A percentile compares a stretch with the other conserved stretches of the same genome.
These are phyloP conservation scores for Astrothelium macrocarpum DNA, from an alignment of 495 filamentous ascomycete species.

Conservation along the genomic window DNA sequence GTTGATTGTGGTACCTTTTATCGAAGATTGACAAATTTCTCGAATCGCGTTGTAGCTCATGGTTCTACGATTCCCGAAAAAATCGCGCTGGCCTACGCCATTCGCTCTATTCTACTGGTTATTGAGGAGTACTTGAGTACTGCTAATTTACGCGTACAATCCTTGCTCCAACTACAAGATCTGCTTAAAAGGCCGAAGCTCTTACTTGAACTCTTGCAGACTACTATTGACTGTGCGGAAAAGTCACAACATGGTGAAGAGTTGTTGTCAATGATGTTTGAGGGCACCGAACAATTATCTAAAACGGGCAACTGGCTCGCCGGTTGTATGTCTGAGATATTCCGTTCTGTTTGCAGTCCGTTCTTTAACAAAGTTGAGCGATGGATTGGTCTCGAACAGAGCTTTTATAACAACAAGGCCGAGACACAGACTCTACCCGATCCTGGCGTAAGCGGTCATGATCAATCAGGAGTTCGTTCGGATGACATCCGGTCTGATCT, in stretches of 20 bases:
- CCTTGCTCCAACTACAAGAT: conserved; percentile 58
- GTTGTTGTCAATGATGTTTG: conserved; percentile 57
- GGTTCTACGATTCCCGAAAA: conserved; percentile 39
- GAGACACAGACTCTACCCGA: conserved; percentile 51
- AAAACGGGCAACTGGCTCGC: conserved; percentile 52
- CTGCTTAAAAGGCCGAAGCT: conserved; percentile 54
- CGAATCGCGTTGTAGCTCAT: background rate
- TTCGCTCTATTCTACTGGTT: conserved; percentile 38
- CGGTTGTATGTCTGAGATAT: conserved; percentile 53
- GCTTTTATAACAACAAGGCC: conserved; percentile 46
- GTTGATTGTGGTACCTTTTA: conserved; percentile 43
- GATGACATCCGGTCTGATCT: conserved; percentile 4
- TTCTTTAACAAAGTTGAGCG: conserved; percentile 57
- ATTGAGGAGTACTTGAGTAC: conserved; percentile 8
- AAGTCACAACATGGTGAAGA: conserved; percentile 53
- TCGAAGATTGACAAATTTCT: conserved; percentile 10
- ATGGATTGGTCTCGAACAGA: conserved; percentile 12
- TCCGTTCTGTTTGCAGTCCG: conserved; percentile 53
- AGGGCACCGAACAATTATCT: conserved; percentile 52
- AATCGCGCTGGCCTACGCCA: conserved; percentile 52
- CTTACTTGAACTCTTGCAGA: conserved; percentile 51
- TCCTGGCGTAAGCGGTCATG: background rate
- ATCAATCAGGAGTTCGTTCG: too few relatives aligned
- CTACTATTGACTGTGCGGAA: conserved; percentile 48
- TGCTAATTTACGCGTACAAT: conserved; percentile 32